Percentiles rank a stretch among this genome's conserved stretches.
phyloP scores from a whole-genome alignment of 2,329 filamentous ascomycete genomes.

The Xylariaceae sp. region DNA sequence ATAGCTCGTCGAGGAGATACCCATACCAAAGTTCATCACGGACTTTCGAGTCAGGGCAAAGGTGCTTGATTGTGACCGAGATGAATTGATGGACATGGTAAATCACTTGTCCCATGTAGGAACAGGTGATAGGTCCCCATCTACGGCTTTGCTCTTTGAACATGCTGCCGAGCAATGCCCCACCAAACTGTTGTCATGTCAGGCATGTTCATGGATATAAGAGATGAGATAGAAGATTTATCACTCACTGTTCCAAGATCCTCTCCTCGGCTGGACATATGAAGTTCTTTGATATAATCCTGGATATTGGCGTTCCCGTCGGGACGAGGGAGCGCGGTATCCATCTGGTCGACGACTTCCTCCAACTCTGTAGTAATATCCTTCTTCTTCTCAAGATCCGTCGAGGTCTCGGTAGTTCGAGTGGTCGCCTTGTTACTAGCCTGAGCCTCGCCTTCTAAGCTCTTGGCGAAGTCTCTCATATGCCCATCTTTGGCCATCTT shows the following conservation, averaged over 20 bases:
- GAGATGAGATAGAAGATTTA: not conserved
- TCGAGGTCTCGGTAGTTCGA: too few relatives aligned
- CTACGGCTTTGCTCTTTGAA: slow-evolving; percentile 49
- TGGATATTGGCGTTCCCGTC: slow-evolving; percentile 35
- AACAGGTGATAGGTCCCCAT: slow-evolving; percentile 44
- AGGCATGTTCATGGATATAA: not conserved
- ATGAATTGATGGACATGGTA: slow-evolving; percentile 46
- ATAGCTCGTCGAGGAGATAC: slow-evolving; percentile 41
- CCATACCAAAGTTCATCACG: slow-evolving; percentile 37
- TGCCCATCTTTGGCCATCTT: slow-evolving; percentile 30
- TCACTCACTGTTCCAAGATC: slow-evolving; percentile 40
- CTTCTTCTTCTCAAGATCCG: not conserved
- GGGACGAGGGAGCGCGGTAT: slow-evolving; percentile 3
- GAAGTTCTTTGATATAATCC: slow-evolving; percentile 41
- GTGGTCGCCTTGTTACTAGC: not conserved
- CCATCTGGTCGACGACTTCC: slow-evolving; percentile 27
- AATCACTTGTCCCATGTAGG: slow-evolving; percentile 45
- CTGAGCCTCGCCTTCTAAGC: not conserved
- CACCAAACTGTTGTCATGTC: slow-evolving; percentile 19
- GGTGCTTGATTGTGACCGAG: slow-evolving; percentile 33
- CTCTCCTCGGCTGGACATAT: slow-evolving; percentile 39
- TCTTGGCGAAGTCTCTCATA: slow-evolving; percentile 7
- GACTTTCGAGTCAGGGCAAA: slow-evolving; percentile 43
- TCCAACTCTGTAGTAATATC: slow-evolving; percentile 20
- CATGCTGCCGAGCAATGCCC: slow-evolving; percentile 34